Percentiles rank a stretch among this genome's conserved stretches.
These are phyloP conservation scores for Psilocybe sp. DNA, from an alignment of 768 basidiomycete genomes.

Conservation along the genomic window DNA sequence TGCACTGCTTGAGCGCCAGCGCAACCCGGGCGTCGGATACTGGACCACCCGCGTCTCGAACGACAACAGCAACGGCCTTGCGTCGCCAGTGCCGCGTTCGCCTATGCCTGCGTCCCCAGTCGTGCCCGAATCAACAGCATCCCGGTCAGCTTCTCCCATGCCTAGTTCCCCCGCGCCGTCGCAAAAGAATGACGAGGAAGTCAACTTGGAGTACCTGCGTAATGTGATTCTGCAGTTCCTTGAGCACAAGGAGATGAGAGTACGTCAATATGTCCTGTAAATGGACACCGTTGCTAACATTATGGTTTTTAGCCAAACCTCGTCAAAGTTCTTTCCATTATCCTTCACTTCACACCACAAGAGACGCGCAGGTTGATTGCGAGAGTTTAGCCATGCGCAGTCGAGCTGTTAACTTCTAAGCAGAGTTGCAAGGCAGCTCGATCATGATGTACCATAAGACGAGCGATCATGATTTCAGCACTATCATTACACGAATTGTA, in stretches of 20 bases:
- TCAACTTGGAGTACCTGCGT: conserved; percentile 93
- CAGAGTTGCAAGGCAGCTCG: too few relatives aligned
- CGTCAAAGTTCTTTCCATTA: conserved; percentile 87
- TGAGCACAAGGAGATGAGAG: conserved; percentile 98
- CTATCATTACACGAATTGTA: too few relatives aligned
- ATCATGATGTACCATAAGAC: too few relatives aligned
- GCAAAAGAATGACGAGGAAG: conserved; percentile 74
- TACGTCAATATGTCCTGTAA: conserved; percentile 44
- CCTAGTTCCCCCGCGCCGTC: conserved; percentile 24
- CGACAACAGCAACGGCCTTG: conserved; percentile 28
- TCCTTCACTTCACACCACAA: conserved; percentile 92
- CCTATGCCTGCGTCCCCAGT: conserved; percentile 26
- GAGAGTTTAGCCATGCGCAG: conserved; percentile 55
- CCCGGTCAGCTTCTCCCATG: conserved; percentile 35
- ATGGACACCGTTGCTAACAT: too few relatives aligned
- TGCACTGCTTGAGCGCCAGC: conserved; percentile 82
- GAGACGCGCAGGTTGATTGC: conserved; percentile 87
- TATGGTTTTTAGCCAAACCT: conserved; percentile 76
- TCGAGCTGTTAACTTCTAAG: not conserved
- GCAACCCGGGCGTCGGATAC: conserved; percentile 93
- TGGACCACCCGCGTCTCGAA: conserved; percentile 60
- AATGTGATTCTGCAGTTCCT: conserved; percentile 97
- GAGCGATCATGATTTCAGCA: too few relatives aligned
- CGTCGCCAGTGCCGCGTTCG: conserved; percentile 35
- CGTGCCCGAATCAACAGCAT: conserved; percentile 28